Evolutionary conservation across 2,329 filamentous ascomycete genomes (phyloP).

Genomic region (Colletotrichum nymphaeae): DNA sequence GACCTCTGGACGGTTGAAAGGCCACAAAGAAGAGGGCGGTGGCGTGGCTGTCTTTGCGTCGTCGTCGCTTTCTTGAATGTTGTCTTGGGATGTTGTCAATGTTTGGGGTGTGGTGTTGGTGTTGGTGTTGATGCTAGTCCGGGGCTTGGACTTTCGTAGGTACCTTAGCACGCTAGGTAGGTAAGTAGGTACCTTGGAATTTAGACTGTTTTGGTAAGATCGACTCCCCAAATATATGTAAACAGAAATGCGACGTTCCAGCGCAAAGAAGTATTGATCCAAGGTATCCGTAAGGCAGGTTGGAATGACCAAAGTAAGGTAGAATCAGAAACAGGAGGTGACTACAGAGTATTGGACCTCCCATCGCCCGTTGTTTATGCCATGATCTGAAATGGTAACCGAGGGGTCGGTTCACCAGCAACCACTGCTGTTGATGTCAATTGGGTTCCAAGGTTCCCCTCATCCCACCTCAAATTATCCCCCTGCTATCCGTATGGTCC

Average conservation of each 20-base stretch:
- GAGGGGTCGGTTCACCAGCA: slow-evolving; percentile 34
- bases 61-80: background rate
- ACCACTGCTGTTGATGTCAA: slow-evolving; percentile 27
- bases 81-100: background rate
- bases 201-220: background rate
- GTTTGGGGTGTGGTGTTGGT: background rate
- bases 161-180: no score
- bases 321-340: background rate
- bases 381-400: background rate
- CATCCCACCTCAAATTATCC: background rate
- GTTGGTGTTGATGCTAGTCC: background rate
- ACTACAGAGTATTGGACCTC: background rate
- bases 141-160: background rate
- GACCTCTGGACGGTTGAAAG: background rate
- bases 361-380: slow-evolving; percentile 18
- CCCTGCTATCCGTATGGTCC: background rate
- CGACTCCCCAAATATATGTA: background rate
- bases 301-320: background rate
- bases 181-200: no score
- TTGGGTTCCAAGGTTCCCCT: background rate
- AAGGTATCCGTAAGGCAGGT: background rate
- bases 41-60: slow-evolving; percentile 3
- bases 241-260: background rate
- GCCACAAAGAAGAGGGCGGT: slow-evolving; percentile 10
- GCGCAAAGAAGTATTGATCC: background rate